A percentile compares a stretch with the other conserved stretches of the same genome.
phyloP scores from a whole-genome alignment of 768 basidiomycete species.

The Inosperma sp. region DNA sequence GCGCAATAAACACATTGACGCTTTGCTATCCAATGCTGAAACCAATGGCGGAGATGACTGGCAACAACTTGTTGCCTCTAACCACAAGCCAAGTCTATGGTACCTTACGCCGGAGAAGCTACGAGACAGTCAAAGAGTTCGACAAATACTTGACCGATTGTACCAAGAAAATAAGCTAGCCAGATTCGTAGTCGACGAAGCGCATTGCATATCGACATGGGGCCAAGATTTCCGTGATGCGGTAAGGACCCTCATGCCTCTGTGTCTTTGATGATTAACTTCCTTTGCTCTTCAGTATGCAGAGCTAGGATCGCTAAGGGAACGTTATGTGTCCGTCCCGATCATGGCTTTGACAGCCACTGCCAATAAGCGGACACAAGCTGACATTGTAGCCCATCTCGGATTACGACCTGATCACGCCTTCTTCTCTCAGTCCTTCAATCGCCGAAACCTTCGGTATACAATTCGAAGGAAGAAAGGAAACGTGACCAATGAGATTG shows the following conservation, averaged over 20 bases:
- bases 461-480: slow-evolving; percentile 43
- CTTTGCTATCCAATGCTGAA: slow-evolving; percentile 63
- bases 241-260: slow-evolving; percentile 37
- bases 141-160: slow-evolving; percentile 51
- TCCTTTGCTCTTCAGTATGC: slow-evolving; percentile 51
- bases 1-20: slow-evolving; percentile 58
- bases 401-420: slow-evolving; percentile 49
- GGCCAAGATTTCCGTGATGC: slow-evolving; percentile 89
- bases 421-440: slow-evolving; percentile 79
- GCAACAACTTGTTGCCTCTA: slow-evolving; percentile 38
- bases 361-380: slow-evolving; percentile 70
- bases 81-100: slow-evolving; percentile 57
- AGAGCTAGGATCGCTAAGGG: slow-evolving; percentile 60
- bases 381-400: slow-evolving; percentile 74
- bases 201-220: slow-evolving; percentile 93
- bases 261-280: neutral
- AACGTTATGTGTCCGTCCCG: slow-evolving; percentile 72
- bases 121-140: slow-evolving; percentile 53
- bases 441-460: slow-evolving; percentile 89
- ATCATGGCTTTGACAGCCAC: slow-evolving; percentile 98
- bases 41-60: slow-evolving; percentile 38
- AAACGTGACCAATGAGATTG: slow-evolving; percentile 56
- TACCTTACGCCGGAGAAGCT: slow-evolving; percentile 94
- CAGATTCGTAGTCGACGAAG: slow-evolving; percentile 94
- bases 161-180: slow-evolving; percentile 59